A percentile compares a stretch with the other conserved stretches of the same genome.
phyloP scores from a whole-genome alignment of 352 stramenopile species.

The Phytopythium delawarense region DNA sequence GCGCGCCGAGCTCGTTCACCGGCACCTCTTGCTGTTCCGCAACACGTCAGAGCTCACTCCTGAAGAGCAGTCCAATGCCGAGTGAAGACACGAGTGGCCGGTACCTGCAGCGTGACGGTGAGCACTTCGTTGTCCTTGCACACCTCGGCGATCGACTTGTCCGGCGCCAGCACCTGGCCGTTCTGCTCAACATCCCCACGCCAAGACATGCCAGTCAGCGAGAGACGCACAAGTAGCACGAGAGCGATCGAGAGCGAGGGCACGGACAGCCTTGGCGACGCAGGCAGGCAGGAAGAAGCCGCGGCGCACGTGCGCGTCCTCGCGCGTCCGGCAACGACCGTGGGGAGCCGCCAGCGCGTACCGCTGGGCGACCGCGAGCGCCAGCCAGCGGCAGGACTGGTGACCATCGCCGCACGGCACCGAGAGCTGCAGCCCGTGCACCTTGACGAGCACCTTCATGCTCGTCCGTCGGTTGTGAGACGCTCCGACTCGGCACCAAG shows the following conservation, averaged over 20 bases:
- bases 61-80: neutral
- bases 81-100: neutral
- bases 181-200: conserved; percentile 8
- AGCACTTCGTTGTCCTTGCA: conserved; percentile 75
- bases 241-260: neutral
- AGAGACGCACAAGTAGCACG: neutral
- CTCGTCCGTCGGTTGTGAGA: neutral
- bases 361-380: conserved; percentile 67
- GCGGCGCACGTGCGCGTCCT: conserved; percentile 68
- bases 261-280: conserved; percentile 33
- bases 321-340: conserved; percentile 63
- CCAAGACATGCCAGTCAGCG: neutral
- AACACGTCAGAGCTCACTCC: neutral
- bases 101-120: conserved; percentile 62
- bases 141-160: conserved; percentile 49
- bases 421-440: conserved; percentile 63
- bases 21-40: conserved; percentile 61
- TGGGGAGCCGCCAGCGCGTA: conserved; percentile 66
- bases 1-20: conserved; percentile 80
- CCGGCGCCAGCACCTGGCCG: conserved; percentile 40
- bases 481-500: neutral
- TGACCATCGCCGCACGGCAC: conserved; percentile 75
- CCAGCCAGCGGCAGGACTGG: conserved; percentile 84
- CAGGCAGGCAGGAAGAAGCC: conserved; percentile 76
- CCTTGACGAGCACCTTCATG: conserved; percentile 67